A percentile compares a stretch with the other conserved stretches of the same genome.
phyloP scores from a whole-genome alignment of 2,329 filamentous ascomycete species.

The Fusarium graminum region DNA sequence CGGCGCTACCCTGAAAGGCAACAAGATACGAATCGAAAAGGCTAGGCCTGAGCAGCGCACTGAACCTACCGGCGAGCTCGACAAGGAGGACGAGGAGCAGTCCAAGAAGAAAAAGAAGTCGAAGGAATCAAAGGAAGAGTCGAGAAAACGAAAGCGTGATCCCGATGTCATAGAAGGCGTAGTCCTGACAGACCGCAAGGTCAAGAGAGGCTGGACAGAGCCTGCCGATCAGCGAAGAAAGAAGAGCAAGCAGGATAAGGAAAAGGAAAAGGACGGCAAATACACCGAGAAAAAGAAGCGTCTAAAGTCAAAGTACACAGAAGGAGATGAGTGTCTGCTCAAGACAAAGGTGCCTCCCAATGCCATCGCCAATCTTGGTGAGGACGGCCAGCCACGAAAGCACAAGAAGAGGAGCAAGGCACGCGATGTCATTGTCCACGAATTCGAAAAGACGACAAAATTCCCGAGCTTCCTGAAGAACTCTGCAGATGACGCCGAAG shows the following conservation, averaged over 20 bases:
- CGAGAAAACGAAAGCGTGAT: conserved; percentile 65
- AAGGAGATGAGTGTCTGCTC: conserved; percentile 84
- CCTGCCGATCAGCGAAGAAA: conserved; percentile 64
- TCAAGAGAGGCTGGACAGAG: conserved; percentile 92
- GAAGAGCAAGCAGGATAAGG: conserved; percentile 62
- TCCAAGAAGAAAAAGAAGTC: conserved; percentile 53
- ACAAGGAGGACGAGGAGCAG: conserved; percentile 49
- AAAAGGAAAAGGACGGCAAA: conserved; percentile 61
- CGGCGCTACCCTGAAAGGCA: conserved; percentile 85
- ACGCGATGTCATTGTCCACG: conserved; percentile 79
- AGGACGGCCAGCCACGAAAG: conserved; percentile 63
- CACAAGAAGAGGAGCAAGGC: conserved; percentile 67
- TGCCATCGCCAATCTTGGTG: conserved; percentile 58
- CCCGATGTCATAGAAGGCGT: conserved; percentile 72
- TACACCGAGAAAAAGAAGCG: conserved; percentile 70
- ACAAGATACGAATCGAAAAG: conserved; percentile 86
- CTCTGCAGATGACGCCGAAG: conserved; percentile 42
- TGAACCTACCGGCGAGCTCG: conserved; percentile 53
- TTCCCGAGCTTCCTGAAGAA: conserved; percentile 84
- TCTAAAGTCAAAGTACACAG: conserved; percentile 82
- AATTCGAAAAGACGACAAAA: conserved; percentile 88
- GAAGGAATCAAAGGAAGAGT: conserved; percentile 55
- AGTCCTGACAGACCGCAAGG: conserved; percentile 79
- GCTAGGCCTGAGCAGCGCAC: conserved; percentile 71
- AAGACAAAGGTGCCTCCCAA: conserved; percentile 77